These are phyloP conservation scores for Penicillium sp. DNA, from an alignment of 2,329 filamentous ascomycete species.

Conservation along the genomic window DNA sequence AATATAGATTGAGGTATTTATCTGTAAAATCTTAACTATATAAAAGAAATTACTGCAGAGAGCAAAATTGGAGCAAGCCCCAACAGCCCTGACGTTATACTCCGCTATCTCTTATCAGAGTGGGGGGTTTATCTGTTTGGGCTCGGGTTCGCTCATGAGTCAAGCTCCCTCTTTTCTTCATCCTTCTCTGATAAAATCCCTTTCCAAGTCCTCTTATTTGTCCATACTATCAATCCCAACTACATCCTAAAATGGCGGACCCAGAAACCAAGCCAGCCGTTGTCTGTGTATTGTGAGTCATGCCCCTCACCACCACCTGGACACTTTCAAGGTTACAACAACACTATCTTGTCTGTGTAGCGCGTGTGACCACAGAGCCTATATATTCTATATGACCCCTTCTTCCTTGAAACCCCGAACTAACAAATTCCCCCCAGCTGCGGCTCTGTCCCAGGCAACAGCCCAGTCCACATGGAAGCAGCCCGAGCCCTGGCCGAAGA, in stretches of 20 bases:
- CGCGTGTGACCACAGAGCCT: background rate
- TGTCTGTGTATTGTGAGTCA: slow-evolving; percentile 78
- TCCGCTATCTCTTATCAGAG: slow-evolving; percentile 7
- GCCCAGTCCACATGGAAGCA: slow-evolving; percentile 72
- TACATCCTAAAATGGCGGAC: slow-evolving; percentile 4
- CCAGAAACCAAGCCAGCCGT: slow-evolving; percentile 53
- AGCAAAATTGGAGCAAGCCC: background rate
- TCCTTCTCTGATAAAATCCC: background rate
- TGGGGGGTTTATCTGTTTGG: background rate
- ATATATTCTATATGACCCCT: background rate
- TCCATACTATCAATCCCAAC: background rate
- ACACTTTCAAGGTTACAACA: background rate
- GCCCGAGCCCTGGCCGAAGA: slow-evolving; percentile 71
- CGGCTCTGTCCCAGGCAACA: slow-evolving; percentile 73
- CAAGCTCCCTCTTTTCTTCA: background rate
- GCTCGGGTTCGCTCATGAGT: background rate
- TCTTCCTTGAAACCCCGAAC: background rate
- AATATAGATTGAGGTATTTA: background rate
- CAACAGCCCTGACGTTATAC: background rate
- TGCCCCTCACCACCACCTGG: background rate
- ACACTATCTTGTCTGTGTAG: background rate
- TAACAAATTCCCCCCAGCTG: slow-evolving; percentile 56
- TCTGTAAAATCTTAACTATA: background rate
- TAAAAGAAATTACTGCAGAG: background rate
- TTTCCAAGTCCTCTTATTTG: background rate